Evolutionary conservation across 306 rosid genomes (phyloP), one percentile per base, ranked within the genome.

Genomic region (Malus sieversii): DNA sequence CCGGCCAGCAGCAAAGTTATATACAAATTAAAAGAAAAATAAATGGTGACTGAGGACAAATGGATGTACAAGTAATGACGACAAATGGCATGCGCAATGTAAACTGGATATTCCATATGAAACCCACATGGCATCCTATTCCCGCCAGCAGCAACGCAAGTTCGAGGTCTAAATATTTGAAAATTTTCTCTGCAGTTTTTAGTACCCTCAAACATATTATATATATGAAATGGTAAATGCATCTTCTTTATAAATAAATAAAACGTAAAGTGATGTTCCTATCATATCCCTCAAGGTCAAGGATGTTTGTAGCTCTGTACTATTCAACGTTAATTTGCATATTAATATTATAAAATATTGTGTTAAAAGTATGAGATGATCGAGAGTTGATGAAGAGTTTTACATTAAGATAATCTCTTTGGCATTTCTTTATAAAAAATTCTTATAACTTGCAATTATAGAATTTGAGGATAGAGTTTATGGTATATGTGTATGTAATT

Each of bases 21-120:
- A 60, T 63, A 29, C 20, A 73, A 27, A 55, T 25, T 11, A 32
- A 13, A 8, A 32, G 45, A 60, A 60, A 23, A 60, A 60, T 25
- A 38, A 38, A 38, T 38, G 42, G 42, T 38, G 70, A 33, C 9
- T 10, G 29, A 66, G 23, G 48, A n/a, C 14, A 66, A 38, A 66
- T 33, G 55, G 20, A 51, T 16, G 8, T 51, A 48, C 2, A 5
- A 51, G 55, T 5, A 51, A 16, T 5, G 45, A 44, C 22, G 70
- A 62, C 77, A 62, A 23, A 74, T 74, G 70, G 77, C 77, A 62
- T 29, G 70, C 70, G 16, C 70, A 62, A 35, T 29, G 22, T 16
- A 61, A 61, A 2, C 16, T 4, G 46, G 45, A 40, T 18, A 27
- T 27, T 73, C 59, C 15, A 46, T 18, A 61, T 62, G 44, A 16